Base-by-base conservation (phyloP, 352 stramenopile species). In the Phytophthora podocarpi region DNA sequence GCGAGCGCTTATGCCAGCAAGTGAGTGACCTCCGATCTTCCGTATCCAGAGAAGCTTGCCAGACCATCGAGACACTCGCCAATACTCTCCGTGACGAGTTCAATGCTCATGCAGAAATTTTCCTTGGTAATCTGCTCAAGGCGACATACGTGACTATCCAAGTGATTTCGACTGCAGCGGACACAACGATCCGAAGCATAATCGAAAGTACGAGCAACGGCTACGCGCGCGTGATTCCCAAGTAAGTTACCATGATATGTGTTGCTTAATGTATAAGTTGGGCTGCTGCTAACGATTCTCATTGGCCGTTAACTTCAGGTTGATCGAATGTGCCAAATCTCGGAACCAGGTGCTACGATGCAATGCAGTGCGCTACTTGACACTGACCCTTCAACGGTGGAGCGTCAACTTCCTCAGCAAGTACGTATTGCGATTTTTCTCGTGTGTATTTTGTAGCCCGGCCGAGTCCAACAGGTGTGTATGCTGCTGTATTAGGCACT, bases 111-210 rank as follows among this genome's bases (percentile, higher is more conserved):
- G 87, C 84, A n/a, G 87, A 95, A 26, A 74, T 76, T 41, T 93
- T 72, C 60, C 70, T 93, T 26, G 74, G 59, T 1, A 85, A 78
- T 42, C 35, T 94, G n/a, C 55, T 95, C 24, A 95, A 95, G 55
- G 79, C 81, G 12, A 93, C 85, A n/a, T 92, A 87, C 43, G 83
- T 95, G n/a, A 95, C 85, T 21, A 95, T 95, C 16, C 80, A 90
- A 55, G 78, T 95, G 24, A 87, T 95, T 26, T 93, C 87, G 18
- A 92, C 82, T 5, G 58, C 87, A 34, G 85, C 87, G 4, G 80
- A 94, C 46, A 67, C 77, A 13, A 91, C 73, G 2, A 86, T 95
- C 47, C 81, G 80, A 46, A 77, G 65, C 2, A 83, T 95, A n/a
- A 84, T 95, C 27, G 67, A 87, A 41, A 91, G 82, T 63, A 92